A percentile compares a stretch with the other conserved stretches of the same genome.
Evolutionary conservation across 306 rosid genomes (phyloP).

Genomic region (Carpinus viminea): DNA sequence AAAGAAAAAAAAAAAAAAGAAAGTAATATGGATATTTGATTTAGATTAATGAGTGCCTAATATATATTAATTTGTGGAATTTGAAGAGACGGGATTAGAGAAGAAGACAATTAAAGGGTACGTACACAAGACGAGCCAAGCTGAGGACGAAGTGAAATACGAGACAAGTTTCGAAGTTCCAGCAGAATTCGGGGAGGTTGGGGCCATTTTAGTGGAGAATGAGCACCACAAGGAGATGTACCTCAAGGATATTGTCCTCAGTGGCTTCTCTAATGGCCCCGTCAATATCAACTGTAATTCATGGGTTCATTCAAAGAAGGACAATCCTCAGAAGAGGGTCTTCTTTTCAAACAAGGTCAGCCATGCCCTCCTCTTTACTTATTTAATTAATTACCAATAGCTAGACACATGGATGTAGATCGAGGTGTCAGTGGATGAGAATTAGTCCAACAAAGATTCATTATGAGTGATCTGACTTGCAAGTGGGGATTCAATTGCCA

Average conservation of each 20-base stretch:
- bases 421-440: no score
- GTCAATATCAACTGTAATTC: conserved; percentile 47
- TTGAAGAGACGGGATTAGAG: conserved; percentile 50
- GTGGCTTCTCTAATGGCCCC: conserved; percentile 47
- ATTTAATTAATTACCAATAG: no score
- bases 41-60: background rate
- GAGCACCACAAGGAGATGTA: conserved; percentile 57
- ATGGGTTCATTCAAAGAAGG: conserved; percentile 70
- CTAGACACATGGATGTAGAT: no score
- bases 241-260: conserved; percentile 43
- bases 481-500: no score
- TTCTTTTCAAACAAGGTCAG: conserved; percentile 72
- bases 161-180: conserved; percentile 52
- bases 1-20: no score
- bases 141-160: conserved; percentile 29
- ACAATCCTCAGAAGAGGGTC: conserved; percentile 51
- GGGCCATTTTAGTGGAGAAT: conserved; percentile 64
- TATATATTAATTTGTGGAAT: background rate
- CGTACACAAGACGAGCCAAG: conserved; percentile 32
- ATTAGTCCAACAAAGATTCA: no score
- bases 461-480: no score
- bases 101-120: conserved; percentile 34
- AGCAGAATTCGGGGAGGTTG: conserved; percentile 53
- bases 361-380: no score
- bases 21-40: no score